These are phyloP conservation scores for Paramyrothecium sp. DNA, from an alignment of 2,329 filamentous ascomycete genomes.

Conservation along the genomic window DNA sequence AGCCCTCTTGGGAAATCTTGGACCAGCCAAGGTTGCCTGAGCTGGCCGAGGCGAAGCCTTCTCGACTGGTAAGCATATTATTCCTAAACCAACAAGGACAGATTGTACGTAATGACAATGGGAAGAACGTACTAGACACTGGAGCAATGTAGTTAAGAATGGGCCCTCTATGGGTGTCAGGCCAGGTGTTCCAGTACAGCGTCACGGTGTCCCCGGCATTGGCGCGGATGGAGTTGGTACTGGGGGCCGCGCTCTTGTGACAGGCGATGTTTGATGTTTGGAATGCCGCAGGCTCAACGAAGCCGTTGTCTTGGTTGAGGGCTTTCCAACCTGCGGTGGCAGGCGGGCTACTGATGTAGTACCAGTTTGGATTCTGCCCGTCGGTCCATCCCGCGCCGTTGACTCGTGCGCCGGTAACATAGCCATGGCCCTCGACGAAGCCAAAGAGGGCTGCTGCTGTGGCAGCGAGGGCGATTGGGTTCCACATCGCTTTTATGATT, in stretches of 20 bases:
- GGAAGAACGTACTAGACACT: neutral
- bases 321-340: neutral
- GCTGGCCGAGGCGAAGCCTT: neutral
- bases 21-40: neutral
- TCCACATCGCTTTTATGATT: neutral
- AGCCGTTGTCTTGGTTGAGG: neutral
- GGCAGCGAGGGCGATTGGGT: neutral
- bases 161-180: neutral
- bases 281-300: neutral
- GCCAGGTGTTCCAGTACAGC: constrained; percentile 1
- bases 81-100: too few species aligned
- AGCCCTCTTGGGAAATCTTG: neutral
- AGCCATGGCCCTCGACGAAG: neutral
- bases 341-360: neutral
- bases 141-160: constrained; percentile 1
- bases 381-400: neutral
- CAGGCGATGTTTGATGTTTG: neutral
- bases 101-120: neutral
- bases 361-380: neutral
- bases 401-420: neutral
- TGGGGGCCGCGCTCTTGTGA: neutral
- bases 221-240: neutral
- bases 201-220: constrained; percentile 1
- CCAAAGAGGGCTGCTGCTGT: neutral
- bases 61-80: neutral